A percentile compares a stretch with the other conserved stretches of the same genome.
phyloP scores from a whole-genome alignment of 1,139 yeast genomes.

The Yamadazyma dushanensis region DNA sequence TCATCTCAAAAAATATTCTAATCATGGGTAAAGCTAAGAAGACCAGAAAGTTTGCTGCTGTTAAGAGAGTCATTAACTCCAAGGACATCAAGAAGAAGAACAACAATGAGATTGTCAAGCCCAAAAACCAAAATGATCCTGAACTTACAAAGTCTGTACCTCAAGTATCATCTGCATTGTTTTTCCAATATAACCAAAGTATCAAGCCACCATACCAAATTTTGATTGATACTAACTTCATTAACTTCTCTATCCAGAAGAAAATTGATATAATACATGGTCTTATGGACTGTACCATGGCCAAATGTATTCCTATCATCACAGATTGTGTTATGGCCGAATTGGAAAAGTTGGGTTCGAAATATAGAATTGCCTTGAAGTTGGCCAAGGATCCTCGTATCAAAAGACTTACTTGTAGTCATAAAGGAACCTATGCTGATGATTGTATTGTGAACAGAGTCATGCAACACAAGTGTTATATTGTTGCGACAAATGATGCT shows the following conservation, averaged over 20 bases:
- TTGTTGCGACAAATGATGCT: conserved; percentile 98
- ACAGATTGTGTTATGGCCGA: conserved; percentile 99
- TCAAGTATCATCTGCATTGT: conserved; percentile 92
- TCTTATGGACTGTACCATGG: conserved; percentile 92
- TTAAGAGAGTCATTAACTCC: conserved; percentile 74
- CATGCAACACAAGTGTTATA: conserved; percentile 92
- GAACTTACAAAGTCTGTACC: conserved; percentile 86
- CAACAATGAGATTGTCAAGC: conserved; percentile 3
- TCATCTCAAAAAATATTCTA: conserved; percentile 9
- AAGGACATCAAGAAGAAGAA: conserved; percentile 62
- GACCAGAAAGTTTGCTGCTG: conserved; percentile 94
- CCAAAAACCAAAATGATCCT: conserved; percentile 32
- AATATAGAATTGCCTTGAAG: conserved; percentile 86
- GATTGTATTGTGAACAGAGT: conserved; percentile 93
- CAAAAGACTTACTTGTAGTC: conserved; percentile 82
- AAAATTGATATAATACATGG: conserved; percentile 91
- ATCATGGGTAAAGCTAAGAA: conserved; percentile 92
- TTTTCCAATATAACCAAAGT: conserved; percentile 91
- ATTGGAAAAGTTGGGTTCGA: conserved; percentile 92
- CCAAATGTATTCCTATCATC: conserved; percentile 91
- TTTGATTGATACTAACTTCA: conserved; percentile 91
- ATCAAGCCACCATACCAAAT: conserved; percentile 97
- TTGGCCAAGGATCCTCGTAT: conserved; percentile 94
- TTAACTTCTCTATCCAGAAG: conserved; percentile 93
- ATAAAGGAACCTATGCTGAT: conserved; percentile 97